A percentile compares a stretch with the other conserved stretches of the same genome.
phyloP scores from a whole-genome alignment of 2,329 filamentous ascomycete genomes.

The Hypoxylon sp. region DNA sequence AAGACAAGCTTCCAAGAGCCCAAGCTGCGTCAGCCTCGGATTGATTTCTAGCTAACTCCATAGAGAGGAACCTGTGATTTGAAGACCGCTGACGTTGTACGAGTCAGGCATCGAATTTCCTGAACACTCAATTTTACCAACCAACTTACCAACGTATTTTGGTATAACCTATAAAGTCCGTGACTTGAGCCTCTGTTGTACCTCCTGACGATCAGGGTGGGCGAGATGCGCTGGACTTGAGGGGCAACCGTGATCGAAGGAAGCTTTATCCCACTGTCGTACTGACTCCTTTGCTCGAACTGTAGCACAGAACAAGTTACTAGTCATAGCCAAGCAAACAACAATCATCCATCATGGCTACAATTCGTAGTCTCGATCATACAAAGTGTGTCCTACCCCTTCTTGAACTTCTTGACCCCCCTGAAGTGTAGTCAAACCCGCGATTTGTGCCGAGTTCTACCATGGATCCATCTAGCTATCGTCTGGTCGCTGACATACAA shows the following conservation, averaged over 20 bases:
- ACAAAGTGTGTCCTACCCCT: conserved; percentile 51
- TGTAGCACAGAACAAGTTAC: conserved; percentile 17
- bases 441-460: conserved; percentile 4
- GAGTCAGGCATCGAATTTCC: conserved; percentile 25
- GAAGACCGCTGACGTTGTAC: conserved; percentile 33
- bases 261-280: conserved; percentile 22
- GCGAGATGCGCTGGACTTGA: conserved; percentile 37
- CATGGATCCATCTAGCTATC: conserved; percentile 7
- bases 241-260: conserved; percentile 21
- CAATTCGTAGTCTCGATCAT: conserved; percentile 55
- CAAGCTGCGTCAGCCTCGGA: conserved; percentile 43
- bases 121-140: background rate
- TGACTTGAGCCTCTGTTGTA: conserved; percentile 10
- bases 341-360: conserved; percentile 50
- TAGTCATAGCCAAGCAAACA: conserved; percentile 21
- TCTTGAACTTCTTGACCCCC: conserved; percentile 3
- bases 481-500: conserved; percentile 22
- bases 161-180: conserved; percentile 8
- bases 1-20: conserved; percentile 26
- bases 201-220: conserved; percentile 22
- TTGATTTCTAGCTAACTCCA: conserved; percentile 26
- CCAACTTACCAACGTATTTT: conserved; percentile 9
- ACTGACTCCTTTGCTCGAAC: conserved; percentile 13
- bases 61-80: conserved; percentile 21
- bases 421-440: conserved; percentile 4